Base-by-base conservation (phyloP, 2,329 filamentous ascomycete genomes). In the Celoporthe dispersa region DNA sequence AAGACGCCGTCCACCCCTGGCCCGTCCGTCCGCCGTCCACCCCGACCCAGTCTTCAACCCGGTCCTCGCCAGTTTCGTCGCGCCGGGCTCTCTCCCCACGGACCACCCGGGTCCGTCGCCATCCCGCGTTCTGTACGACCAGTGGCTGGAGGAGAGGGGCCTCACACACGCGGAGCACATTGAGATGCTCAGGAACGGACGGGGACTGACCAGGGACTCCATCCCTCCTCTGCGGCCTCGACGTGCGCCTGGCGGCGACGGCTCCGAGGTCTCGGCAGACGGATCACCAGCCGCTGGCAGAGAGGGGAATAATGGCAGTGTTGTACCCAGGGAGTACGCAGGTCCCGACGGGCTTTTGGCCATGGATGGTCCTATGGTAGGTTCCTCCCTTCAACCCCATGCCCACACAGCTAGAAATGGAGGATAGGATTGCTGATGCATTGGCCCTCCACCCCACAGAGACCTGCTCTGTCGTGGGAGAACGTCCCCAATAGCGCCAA, bases 11-110 rank as follows among this genome's bases (percentile, higher is more conserved):
- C 3, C 41, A 19, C 28, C 67, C 57, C 53, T 63, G 19, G 33
- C 61, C n/a, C 66, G 73, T n/a, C 70, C 75, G 1, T 44, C 37
- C 44, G 76, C 75, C 63, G 69, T 71, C 11, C 72, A 76, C 51
- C 73, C 73, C 0, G 72, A 73, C 41, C 69, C 76, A 14, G 44
- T 73, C 28, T 80, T 76, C 67, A 75, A 78, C 65, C 70, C 70
- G 3, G 73, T 72, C 25, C 74, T 78, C 37, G 64, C 75, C 28
- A 39, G 55, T 39, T 68, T 76, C 59, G 74, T 74, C 61, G 73
- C 74, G 19, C 75, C 77, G 59, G 73, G 74, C 9, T 73, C 72
- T 53, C 48, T 78, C 55, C 72, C 74, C 1, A 70, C 76, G 25
- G 64, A 77, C 65, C 68, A 78, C 19, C 68, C 66, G 0, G 71